Evolutionary conservation across 2,329 filamentous ascomycete species (phyloP), one percentile per base, ranked within the genome.

Genomic region (Aspergillus ochraceoroseus): DNA sequence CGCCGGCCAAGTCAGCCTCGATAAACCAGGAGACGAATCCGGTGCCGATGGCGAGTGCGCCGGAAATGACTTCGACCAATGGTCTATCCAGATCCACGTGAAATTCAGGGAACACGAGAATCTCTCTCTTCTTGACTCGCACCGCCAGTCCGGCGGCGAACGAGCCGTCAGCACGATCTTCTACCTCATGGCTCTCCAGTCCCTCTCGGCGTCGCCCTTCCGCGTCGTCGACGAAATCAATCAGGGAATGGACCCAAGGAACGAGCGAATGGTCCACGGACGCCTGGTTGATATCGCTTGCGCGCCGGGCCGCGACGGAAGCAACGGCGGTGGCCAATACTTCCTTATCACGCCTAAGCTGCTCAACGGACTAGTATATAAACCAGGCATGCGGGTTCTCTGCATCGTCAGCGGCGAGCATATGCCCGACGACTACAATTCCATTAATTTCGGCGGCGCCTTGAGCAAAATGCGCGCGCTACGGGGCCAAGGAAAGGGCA

Each of bases 221-320:
- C 87, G 92, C 37, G 90, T 98, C 34, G 92, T 98, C 44, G 92
- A 98, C 66, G 92, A 98, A 70, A 98, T 98, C 74, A 98, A 98
- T 61, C 92, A 98, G 68, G 92, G 92, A 52, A 98, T 98, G 92
- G 92, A 98, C 64, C 92, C 90, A 29, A 83, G 92, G 56, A 98
- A 98, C 66, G 92, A 98, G 68, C 85, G 92, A 54, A 94, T 95
- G 79, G 89, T 98, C 11, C 92, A 98, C 68, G 87, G 90, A 61
- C 86, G 92, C 49, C 94, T 98, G 85, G 92, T 98, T 6, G 88
- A 95, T 58, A 95, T 98, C 59, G 92, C 92, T 29, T 96, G 92
- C 64, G 62, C 59, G 5, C 52, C 62, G 7, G 78, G 80, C 51
- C 19, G 50, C 13, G 43, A 85, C 23, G 51, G 9, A 5, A 9